Conservation (phyloP, 176 grass and related monocot genomes). For the Aegilops sharonensis region DNA sequence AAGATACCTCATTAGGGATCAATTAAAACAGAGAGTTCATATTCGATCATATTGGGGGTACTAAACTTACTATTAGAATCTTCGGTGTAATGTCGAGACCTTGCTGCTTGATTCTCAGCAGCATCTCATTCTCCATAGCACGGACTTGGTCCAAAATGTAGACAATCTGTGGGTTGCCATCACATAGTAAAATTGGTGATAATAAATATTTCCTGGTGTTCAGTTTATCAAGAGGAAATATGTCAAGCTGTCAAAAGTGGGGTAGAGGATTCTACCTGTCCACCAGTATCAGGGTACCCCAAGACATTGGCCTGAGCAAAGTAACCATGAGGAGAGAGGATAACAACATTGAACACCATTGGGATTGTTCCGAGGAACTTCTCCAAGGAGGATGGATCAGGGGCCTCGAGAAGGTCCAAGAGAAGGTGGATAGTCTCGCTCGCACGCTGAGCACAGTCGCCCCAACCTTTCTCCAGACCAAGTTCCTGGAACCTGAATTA, state of each 20-base stretch:
- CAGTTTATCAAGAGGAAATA: not conserved
- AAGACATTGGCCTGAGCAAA: conserved; percentile 82
- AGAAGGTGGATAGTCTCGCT: conserved; percentile 70
- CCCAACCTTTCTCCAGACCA: conserved; percentile 80
- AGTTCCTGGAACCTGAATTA: conserved; percentile 71
- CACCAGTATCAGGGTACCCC: conserved; percentile 82
- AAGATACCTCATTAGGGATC: not conserved
- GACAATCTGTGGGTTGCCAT: conserved; percentile 50
- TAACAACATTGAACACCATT: conserved; percentile 84
- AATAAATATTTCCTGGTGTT: not conserved
- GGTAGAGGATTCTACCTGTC: conserved; percentile 44
- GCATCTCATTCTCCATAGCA: conserved; percentile 79
- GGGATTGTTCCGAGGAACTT: conserved; percentile 69
- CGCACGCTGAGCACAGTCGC: conserved; percentile 49
- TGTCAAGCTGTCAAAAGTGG: not conserved
- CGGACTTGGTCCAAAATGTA: conserved; percentile 91
- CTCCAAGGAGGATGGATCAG: conserved; percentile 61
- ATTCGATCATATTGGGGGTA: not conserved
- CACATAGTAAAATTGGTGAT: not conserved
- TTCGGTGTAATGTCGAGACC: conserved; percentile 69
- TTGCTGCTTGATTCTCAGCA: conserved; percentile 71
- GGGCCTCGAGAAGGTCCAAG: conserved; percentile 75
- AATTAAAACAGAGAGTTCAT: not conserved
- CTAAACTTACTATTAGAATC: conserved; percentile 68
- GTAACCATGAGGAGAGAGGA: conserved; percentile 81